Percentiles rank a stretch among this genome's conserved stretches.
These are phyloP conservation scores for Trypanosoma mega DNA, from an alignment of 208 protist genomes.

Conservation along the genomic window DNA sequence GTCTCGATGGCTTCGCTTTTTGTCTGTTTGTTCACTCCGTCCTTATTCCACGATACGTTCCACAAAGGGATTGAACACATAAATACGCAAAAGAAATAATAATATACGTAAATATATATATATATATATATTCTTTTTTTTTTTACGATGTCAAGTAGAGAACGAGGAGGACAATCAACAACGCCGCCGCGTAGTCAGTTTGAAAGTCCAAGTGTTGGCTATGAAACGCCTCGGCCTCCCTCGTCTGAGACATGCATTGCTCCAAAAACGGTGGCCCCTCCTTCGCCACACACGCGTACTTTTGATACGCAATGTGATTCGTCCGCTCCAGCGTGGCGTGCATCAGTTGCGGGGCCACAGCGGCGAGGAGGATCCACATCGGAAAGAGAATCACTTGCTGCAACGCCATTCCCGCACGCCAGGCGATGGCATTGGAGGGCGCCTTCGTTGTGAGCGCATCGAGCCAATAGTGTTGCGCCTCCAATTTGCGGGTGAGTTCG, in stretches of 20 bases:
- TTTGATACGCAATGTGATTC: conserved; percentile 70
- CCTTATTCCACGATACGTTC: too few relatives aligned
- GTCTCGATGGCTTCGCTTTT: too few relatives aligned
- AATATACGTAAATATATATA: not conserved
- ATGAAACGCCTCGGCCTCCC: conserved; percentile 46
- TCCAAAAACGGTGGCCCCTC: conserved; percentile 54
- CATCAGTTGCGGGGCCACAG: conserved; percentile 63
- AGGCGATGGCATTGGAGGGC: conserved; percentile 43
- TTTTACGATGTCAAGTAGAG: conserved; percentile 46
- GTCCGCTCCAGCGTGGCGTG: conserved; percentile 65
- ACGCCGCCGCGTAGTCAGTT: conserved; percentile 62
- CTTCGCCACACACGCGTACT: conserved; percentile 64
- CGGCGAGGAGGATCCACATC: conserved; percentile 55
- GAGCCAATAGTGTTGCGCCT: conserved; percentile 53
- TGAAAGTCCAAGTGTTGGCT: conserved; percentile 46
- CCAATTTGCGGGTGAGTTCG: conserved; percentile 48
- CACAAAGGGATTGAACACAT: too few relatives aligned
- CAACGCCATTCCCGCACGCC: conserved; percentile 42
- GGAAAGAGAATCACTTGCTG: conserved; percentile 68
- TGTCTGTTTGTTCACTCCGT: too few relatives aligned
- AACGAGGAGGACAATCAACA: conserved; percentile 52
- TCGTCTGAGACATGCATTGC: conserved; percentile 32
- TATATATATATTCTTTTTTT: not conserved
- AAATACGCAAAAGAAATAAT: too few relatives aligned
- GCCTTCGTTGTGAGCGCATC: conserved; percentile 44